These are phyloP conservation scores for Endocarpon pusillum DNA, from an alignment of 495 filamentous ascomycete genomes.

Conservation along the genomic window DNA sequence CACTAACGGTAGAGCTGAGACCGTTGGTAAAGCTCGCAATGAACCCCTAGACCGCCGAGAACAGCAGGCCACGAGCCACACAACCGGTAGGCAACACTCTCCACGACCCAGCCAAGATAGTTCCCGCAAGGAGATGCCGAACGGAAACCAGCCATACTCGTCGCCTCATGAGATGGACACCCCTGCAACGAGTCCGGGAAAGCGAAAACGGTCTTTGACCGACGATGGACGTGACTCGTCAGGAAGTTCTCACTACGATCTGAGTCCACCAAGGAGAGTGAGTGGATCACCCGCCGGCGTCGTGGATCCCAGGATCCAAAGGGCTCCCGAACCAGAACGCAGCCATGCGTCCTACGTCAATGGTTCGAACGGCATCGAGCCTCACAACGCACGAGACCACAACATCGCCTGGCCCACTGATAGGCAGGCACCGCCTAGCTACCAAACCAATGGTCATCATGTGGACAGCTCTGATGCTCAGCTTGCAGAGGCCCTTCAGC, in stretches of 20 bases:
- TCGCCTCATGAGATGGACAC: constrained; percentile 2
- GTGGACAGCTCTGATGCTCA: constrained; percentile 34
- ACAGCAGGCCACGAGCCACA: constrained; percentile 7
- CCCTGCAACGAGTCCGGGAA: too few relatives aligned
- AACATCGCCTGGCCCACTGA: constrained; percentile 25
- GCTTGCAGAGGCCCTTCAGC: constrained; percentile 31
- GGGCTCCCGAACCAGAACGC: constrained; percentile 17
- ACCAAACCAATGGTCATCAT: constrained; percentile 28
- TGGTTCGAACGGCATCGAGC: constrained; percentile 19
- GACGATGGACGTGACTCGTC: too few relatives aligned
- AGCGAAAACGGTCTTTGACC: too few relatives aligned
- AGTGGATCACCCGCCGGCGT: constrained; percentile 8
- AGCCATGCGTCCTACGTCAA: too few relatives aligned
- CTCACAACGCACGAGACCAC: constrained; percentile 13
- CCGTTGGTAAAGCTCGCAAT: constrained; percentile 9
- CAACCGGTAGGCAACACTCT: constrained; percentile 6
- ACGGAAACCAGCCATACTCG: constrained; percentile 7
- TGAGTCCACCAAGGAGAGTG: too few relatives aligned
- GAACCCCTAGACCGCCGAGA: constrained; percentile 13
- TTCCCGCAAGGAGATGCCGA: constrained; percentile 5
- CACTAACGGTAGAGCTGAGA: constrained; percentile 1
- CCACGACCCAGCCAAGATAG: constrained; percentile 12
- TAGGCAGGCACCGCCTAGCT: constrained; percentile 23
- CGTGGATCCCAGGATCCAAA: constrained; percentile 14
- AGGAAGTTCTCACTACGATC: too few relatives aligned